phyloP scores from a whole-genome alignment of 306 rosid species.

The Vachellia pachyceras region DNA sequence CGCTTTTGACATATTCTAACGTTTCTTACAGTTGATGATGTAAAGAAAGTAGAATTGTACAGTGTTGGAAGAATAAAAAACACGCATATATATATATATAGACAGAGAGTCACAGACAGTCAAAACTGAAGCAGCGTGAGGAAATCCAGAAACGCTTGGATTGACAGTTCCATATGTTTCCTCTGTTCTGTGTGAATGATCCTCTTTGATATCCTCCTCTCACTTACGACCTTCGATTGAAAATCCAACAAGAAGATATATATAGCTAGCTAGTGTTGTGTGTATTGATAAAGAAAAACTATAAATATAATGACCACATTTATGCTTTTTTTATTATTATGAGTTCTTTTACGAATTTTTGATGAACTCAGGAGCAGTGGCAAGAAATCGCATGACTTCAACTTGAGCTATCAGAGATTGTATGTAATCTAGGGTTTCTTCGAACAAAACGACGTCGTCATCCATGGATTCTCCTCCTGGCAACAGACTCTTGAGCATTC shows the following conservation, averaged over 20 bases:
- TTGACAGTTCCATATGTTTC: conserved; percentile 48
- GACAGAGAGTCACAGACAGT: conserved; percentile 2
- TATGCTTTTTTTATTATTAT: neutral
- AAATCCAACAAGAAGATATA: neutral
- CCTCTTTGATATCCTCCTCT: conserved; percentile 40
- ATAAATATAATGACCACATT: neutral
- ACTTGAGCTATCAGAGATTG: conserved; percentile 71
- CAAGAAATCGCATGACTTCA: conserved; percentile 77
- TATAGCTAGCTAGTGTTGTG: neutral
- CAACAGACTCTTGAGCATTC: conserved; percentile 59
- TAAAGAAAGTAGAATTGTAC: neutral
- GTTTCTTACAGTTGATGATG: neutral
- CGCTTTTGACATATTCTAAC: neutral
- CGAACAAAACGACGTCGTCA: conserved; percentile 61
- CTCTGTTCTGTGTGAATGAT: conserved; percentile 52
- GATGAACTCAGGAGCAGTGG: conserved; percentile 46
- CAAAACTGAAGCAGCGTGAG: neutral
- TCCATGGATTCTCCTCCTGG: conserved; percentile 85
- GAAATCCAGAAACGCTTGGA: conserved; percentile 32
- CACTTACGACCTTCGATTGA: conserved; percentile 26
- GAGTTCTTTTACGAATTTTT: conserved; percentile 39
- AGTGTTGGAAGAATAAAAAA: conserved; percentile 24
- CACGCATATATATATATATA: no score
- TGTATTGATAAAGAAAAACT: conserved; percentile 9
- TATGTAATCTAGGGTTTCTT: conserved; percentile 90